Evolutionary conservation across 495 filamentous ascomycete genomes (phyloP).

Genomic region (Tuber magnatum): DNA sequence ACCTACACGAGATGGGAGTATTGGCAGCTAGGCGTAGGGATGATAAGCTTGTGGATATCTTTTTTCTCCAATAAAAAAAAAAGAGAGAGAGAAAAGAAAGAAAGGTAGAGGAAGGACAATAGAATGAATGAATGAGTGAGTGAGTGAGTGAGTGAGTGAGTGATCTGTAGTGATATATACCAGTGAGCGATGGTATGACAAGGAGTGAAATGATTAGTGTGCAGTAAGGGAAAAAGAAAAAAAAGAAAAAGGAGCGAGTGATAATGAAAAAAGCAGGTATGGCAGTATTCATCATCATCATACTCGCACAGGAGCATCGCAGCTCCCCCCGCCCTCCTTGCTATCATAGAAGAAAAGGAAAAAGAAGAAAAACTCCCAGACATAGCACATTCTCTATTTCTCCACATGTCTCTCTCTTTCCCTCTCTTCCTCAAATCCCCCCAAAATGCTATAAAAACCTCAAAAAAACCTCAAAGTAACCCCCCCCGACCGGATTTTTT

Average conservation of each 20-base stretch:
- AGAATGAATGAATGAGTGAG: neutral
- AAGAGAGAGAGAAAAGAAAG: too few species aligned
- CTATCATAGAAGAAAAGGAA: neutral
- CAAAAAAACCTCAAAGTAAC: too few species aligned
- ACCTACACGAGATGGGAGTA: too few species aligned
- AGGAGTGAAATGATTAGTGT: neutral
- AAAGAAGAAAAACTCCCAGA: neutral
- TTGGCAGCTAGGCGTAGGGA: too few species aligned
- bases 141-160: neutral
- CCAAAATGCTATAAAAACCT: neutral
- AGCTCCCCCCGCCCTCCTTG: neutral
- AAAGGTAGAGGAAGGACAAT: neutral
- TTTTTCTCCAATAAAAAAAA: too few species aligned
- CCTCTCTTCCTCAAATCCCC: neutral
- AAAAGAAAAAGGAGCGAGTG: neutral
- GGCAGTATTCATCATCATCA: too few species aligned
- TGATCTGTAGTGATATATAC: neutral
- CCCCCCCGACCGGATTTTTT: too few species aligned
- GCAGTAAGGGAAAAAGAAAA: neutral
- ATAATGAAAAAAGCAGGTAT: neutral
- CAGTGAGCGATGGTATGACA: neutral
- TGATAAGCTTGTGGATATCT: too few species aligned
- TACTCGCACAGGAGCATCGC: neutral
- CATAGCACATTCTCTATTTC: neutral
- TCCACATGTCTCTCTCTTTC: neutral